These are phyloP conservation scores for Vicia villosa DNA, from an alignment of 306 rosid genomes.

Conservation along the genomic window DNA sequence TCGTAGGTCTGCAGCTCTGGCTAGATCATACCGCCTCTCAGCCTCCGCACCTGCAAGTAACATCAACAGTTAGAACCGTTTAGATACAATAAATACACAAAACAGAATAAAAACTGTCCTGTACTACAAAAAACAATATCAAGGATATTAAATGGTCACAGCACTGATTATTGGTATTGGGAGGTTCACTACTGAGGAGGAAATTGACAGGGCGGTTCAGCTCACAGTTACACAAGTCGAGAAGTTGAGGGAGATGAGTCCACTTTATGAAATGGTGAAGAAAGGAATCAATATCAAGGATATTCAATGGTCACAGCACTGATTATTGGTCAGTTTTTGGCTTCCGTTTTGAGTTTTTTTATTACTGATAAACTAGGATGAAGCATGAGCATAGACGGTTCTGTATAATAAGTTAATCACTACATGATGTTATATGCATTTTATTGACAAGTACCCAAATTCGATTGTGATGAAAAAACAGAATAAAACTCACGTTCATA, in stretches of 20 bases:
- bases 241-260: conserved; percentile 95
- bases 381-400: conserved; percentile 5
- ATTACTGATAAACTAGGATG: conserved; percentile 16
- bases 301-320: conserved; percentile 91
- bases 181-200: conserved; percentile 87
- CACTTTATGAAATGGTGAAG: conserved; percentile 95
- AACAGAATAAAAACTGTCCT: too few relatives aligned
- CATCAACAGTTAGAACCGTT: too few relatives aligned
- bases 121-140: too few relatives aligned
- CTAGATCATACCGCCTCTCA: too few relatives aligned
- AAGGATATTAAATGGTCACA: too few relatives aligned
- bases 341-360: conserved; percentile 20
- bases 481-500: too few relatives aligned
- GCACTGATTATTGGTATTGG: conserved; percentile 98
- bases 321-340: conserved; percentile 22
- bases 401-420: conserved; percentile 28
- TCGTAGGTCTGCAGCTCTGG: too few relatives aligned
- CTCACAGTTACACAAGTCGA: conserved; percentile 80
- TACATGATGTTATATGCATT: conserved; percentile 15
- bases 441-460: too few relatives aligned
- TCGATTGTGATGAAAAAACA: too few relatives aligned
- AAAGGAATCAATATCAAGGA: conserved; percentile 83
- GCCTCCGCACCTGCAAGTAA: too few relatives aligned
- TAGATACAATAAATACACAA: too few relatives aligned
- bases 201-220: conserved; percentile 76